Percentiles rank a stretch among this genome's conserved stretches.
phyloP scores from a whole-genome alignment of 495 filamentous ascomycete genomes.

The Neurospora pannonica region DNA sequence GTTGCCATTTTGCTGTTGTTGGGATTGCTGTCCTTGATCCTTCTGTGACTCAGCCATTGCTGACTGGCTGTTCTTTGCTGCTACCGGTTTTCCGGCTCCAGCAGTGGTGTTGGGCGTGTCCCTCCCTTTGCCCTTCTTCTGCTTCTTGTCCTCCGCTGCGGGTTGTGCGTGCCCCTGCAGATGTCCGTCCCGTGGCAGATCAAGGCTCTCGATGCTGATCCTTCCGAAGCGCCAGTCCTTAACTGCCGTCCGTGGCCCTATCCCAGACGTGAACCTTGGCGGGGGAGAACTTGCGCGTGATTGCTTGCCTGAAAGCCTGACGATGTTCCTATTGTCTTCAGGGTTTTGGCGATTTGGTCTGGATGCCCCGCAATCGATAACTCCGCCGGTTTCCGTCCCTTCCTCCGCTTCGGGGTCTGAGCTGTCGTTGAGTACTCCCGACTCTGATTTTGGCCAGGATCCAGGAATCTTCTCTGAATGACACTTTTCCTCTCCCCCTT shows the following conservation, averaged over 20 bases:
- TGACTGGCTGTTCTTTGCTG: neutral
- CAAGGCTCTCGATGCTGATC: slow-evolving; percentile 36
- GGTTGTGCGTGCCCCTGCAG: neutral
- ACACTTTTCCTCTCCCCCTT: neutral
- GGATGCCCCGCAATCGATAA: slow-evolving; percentile 37
- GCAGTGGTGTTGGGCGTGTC: neutral
- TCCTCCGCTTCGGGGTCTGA: neutral
- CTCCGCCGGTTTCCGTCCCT: slow-evolving; percentile 4
- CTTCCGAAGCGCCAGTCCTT: slow-evolving; percentile 41
- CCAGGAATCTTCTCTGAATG: neutral
- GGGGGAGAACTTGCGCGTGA: slow-evolving; percentile 23
- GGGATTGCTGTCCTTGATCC: neutral
- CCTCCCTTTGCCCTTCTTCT: slow-evolving; percentile 1
- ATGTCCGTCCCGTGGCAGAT: slow-evolving; percentile 16
- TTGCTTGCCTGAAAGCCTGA: slow-evolving; percentile 22
- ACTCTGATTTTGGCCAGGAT: neutral
- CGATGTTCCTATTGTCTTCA: slow-evolving; percentile 15
- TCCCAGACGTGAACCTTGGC: slow-evolving; percentile 21
- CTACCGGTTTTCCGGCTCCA: neutral
- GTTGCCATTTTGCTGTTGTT: neutral
- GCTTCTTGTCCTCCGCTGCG: neutral
- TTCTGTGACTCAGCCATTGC: slow-evolving; percentile 14
- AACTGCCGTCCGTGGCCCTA: slow-evolving; percentile 28
- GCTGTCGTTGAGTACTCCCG: neutral
- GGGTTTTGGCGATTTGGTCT: slow-evolving; percentile 9